Percentiles rank a stretch among this genome's conserved stretches.
Conservation (phyloP, 768 basidiomycete genomes). For the Boletus pseudo-olivaceus region DNA sequence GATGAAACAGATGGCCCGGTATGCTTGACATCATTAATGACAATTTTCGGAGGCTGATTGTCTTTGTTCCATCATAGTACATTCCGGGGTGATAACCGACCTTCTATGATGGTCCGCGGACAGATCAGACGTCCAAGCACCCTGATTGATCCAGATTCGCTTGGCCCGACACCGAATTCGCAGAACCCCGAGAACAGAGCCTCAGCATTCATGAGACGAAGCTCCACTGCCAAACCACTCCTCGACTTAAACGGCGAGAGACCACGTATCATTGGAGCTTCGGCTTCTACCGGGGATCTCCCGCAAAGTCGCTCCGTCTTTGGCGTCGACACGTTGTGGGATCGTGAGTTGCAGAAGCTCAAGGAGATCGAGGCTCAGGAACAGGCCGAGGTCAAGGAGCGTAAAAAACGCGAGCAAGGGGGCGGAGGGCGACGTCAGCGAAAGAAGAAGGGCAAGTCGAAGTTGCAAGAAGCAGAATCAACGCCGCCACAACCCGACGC, state of each 20-base stretch:
- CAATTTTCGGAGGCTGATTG: constrained; percentile 3
- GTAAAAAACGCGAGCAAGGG: constrained; percentile 43
- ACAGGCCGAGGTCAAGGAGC: constrained; percentile 51
- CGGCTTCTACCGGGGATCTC: constrained; percentile 32
- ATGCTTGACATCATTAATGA: constrained; percentile 19
- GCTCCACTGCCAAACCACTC: constrained; percentile 62
- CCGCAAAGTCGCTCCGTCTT: constrained; percentile 75
- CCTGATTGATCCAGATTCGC: constrained; percentile 66
- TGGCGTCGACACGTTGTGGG: constrained; percentile 92
- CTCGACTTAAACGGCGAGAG: constrained; percentile 54
- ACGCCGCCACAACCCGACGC: constrained; percentile 22
- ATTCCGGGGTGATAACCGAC: constrained; percentile 83
- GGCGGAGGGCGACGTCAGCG: constrained; percentile 37
- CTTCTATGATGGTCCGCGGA: constrained; percentile 88
- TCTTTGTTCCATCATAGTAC: constrained; percentile 45
- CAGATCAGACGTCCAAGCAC: constrained; percentile 55
- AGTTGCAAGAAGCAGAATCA: constrained; percentile 42
- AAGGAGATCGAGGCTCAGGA: constrained; percentile 73
- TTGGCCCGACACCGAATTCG: constrained; percentile 47
- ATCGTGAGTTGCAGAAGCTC: constrained; percentile 79
- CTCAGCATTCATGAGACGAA: constrained; percentile 42
- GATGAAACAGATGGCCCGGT: constrained; percentile 85
- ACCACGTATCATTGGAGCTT: constrained; percentile 28
- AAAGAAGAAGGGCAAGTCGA: constrained; percentile 42
- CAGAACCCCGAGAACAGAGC: constrained; percentile 45